Evolutionary conservation across 75 land plant species (phyloP).

Genomic region (Pinus taeda): DNA sequence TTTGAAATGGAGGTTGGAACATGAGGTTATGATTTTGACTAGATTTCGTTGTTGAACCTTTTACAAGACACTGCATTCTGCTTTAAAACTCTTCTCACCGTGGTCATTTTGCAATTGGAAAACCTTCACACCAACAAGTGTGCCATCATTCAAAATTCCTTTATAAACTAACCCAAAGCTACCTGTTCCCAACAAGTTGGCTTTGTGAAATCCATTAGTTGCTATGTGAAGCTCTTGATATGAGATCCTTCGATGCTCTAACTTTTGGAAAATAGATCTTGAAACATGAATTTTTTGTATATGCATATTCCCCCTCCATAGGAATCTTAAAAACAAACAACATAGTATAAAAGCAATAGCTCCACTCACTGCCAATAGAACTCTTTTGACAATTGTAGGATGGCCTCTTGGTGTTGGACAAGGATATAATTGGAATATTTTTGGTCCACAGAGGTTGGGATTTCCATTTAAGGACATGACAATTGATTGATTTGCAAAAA

Average conservation of each 20-base stretch:
- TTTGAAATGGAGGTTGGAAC: neutral
- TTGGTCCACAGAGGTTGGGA: neutral
- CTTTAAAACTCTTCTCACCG: neutral
- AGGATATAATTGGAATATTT: neutral
- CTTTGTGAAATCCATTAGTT: neutral
- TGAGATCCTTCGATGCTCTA: neutral
- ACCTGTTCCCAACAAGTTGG: neutral
- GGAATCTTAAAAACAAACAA: neutral
- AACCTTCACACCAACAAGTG: conserved; percentile 1
- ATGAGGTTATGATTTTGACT: neutral
- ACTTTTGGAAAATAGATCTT: neutral
- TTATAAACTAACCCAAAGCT: neutral
- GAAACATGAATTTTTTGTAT: too few relatives aligned
- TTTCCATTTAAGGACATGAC: too few relatives aligned
- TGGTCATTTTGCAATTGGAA: neutral
- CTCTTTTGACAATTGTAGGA: neutral
- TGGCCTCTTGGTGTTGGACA: conserved; percentile 12
- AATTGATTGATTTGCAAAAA: too few relatives aligned
- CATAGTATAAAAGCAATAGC: neutral
- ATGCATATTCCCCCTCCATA: conserved; percentile 8
- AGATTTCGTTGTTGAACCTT: conserved; percentile 8
- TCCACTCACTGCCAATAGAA: neutral
- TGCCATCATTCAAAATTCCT: conserved; percentile 1
- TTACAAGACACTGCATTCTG: neutral
- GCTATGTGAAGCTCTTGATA: neutral